Evolutionary conservation across 768 basidiomycete genomes (phyloP), one percentile per base, ranked within the genome.

Genomic region (Lepiota venenata): DNA sequence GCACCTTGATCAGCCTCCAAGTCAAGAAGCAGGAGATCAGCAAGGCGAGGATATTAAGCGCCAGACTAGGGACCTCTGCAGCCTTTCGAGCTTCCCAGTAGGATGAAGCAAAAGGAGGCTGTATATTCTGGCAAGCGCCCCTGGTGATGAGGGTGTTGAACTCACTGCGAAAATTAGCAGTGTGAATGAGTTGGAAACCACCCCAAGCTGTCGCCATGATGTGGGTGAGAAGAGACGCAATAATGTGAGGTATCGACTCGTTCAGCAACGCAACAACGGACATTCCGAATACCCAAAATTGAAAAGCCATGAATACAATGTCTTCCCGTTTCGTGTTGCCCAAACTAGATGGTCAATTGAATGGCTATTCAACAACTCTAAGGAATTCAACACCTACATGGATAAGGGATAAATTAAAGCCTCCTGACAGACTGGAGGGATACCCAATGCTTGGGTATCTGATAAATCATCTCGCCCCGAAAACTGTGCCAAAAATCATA

Each of bases 281-380:
- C 84, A 90, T 86, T 27, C 84, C 87, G 14, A 90, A 71, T 5
- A 89, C 82, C 89, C 90, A 92, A 51, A 88, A 70, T 60, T 91
- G 87, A 71, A 91, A 92, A 5, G 77, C 75, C 38, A 91, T 83
- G 67, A 91, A 91, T 10, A 85, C 78, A 55, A 88, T 69, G 65
- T 92, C 90, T 63, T 91, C 88, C 22, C 89, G 83, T 65, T 87
- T 80, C 25, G 87, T 89, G 63, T 88, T 80, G 49, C 73, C 73
- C 49, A 92, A 75, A 20, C 88, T 91, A 57, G 18, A 58, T 25
- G 51, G 12, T 50, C 55, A 53, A 55, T 46, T 25, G 39, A 36
- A 12, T 32, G 9, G 8, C 8, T 39, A 25, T 2, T 5, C 27
- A 29, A 16, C 42, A 39, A 43, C 29, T 27, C 32, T 21, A 9